Conservation (phyloP, 768 basidiomycete genomes). For the Gymnopilus junonius region DNA sequence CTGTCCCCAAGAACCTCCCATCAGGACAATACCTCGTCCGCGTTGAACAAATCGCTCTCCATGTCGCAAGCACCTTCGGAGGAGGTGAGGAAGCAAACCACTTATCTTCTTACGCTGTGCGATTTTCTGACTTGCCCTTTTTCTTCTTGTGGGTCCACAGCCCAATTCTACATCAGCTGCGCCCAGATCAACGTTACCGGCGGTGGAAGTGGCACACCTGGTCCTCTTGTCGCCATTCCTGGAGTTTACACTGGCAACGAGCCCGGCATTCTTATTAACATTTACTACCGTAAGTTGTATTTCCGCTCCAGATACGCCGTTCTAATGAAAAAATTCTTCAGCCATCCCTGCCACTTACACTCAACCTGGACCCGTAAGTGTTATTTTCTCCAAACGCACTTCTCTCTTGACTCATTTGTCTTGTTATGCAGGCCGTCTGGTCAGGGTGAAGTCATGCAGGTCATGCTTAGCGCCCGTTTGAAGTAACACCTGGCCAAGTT, state of each 20-base stretch:
- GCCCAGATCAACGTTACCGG: slow-evolving; percentile 45
- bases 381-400: background rate
- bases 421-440: slow-evolving; percentile 22
- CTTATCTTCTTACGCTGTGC: background rate
- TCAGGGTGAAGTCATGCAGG: slow-evolving; percentile 14
- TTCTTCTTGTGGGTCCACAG: slow-evolving; percentile 7
- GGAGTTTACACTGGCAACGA: slow-evolving; percentile 27
- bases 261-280: slow-evolving; percentile 27
- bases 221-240: slow-evolving; percentile 24
- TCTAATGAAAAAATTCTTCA: slow-evolving; percentile 3
- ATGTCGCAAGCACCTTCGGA: slow-evolving; percentile 40
- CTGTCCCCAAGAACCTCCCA: slow-evolving; percentile 41
- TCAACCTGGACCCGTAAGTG: slow-evolving; percentile 28
- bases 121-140: background rate
- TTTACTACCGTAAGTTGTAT: slow-evolving; percentile 25
- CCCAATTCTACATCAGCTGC: slow-evolving; percentile 43
- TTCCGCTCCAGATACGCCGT: background rate
- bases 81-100: slow-evolving; percentile 38
- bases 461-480: background rate
- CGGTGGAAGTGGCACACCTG: slow-evolving; percentile 35
- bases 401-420: background rate
- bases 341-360: slow-evolving; percentile 25
- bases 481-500: background rate
- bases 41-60: slow-evolving; percentile 48
- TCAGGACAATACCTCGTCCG: slow-evolving; percentile 46